Conservation (phyloP, 2,329 filamentous ascomycete species). For the Fusarium humuli region DNA sequence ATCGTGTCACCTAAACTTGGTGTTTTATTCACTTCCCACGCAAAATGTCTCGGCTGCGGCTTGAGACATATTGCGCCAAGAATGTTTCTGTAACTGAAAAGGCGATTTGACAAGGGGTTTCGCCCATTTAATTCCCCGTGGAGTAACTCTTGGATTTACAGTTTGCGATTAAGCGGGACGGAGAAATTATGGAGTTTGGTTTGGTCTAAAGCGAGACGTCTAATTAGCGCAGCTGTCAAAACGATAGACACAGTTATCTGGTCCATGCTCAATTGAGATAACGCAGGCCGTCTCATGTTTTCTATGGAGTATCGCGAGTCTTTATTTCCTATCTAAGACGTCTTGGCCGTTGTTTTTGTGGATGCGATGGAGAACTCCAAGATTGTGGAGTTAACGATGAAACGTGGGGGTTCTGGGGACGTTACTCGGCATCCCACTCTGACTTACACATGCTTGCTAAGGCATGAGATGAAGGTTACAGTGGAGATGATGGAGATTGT, state of each 20-base stretch:
- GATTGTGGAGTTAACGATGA: not conserved
- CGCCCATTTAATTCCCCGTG: not conserved
- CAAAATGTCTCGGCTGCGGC: not conserved
- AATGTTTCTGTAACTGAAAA: not conserved
- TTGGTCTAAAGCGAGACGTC: fast-evolving
- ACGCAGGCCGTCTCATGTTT: not conserved
- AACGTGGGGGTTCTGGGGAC: not conserved
- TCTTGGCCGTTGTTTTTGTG: not conserved
- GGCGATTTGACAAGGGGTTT: no score
- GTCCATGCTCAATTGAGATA: not conserved
- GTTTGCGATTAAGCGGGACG: not conserved
- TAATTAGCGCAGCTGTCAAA: not conserved
- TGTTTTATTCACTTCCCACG: not conserved
- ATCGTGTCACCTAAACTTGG: not conserved
- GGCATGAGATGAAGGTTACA: not conserved
- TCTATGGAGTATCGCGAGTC: no score
- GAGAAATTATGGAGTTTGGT: not conserved
- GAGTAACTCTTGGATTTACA: not conserved
- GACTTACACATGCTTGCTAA: not conserved
- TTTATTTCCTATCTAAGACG: not conserved
- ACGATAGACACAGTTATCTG: not conserved
- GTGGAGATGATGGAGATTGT: not conserved
- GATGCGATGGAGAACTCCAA: not conserved
- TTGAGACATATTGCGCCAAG: not conserved
- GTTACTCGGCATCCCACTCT: not conserved